A percentile compares a stretch with the other conserved stretches of the same genome.
Conservation (phyloP, 176 grass and related monocot genomes). For the Eremochloa ophiuroides region DNA sequence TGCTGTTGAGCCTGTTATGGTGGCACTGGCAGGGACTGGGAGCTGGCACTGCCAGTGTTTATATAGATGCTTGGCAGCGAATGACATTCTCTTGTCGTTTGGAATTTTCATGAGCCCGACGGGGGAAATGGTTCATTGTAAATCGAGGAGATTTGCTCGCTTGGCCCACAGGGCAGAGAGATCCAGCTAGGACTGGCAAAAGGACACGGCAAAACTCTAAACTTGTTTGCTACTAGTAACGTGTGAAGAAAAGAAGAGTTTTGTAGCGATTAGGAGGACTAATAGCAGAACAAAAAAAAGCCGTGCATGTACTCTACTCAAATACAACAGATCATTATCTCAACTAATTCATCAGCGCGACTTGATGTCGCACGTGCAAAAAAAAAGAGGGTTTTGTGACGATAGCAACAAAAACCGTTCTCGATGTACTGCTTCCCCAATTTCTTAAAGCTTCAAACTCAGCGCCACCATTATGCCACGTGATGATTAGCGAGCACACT, state of each 20-base stretch:
- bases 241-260: background rate
- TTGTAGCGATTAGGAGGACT: background rate
- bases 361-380: background rate
- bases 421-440: background rate
- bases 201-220: background rate
- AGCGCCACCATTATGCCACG: background rate
- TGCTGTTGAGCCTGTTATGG: too few relatives aligned
- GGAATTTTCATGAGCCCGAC: conserved; percentile 10
- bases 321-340: background rate
- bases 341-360: background rate
- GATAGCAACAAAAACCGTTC: background rate
- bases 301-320: background rate
- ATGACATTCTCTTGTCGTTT: background rate
- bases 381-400: background rate
- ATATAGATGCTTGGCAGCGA: background rate
- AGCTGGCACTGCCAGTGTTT: conserved; percentile 18
- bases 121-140: background rate
- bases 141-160: background rate
- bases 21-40: background rate
- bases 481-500: background rate
- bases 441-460: background rate
- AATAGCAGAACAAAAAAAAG: background rate
- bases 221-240: background rate
- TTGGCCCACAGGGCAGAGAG: conserved; percentile 1
- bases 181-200: conserved; percentile 5